These are phyloP conservation scores for Phaseolus lunatus DNA, from an alignment of 306 rosid species.

Conservation along the genomic window DNA sequence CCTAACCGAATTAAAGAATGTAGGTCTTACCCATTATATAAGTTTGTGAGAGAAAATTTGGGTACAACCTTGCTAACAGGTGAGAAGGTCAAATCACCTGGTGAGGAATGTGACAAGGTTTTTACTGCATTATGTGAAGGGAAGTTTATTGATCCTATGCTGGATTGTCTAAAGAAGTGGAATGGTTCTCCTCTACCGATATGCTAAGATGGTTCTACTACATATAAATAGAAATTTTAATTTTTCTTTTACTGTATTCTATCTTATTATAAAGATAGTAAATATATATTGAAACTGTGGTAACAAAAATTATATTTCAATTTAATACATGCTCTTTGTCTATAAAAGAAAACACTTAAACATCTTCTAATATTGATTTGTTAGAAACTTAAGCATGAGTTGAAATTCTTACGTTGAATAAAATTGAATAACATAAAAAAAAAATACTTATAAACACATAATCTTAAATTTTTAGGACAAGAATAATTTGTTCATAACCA, in stretches of 20 bases:
- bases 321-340: not conserved
- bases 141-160: conserved; percentile 72
- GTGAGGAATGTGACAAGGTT: conserved; percentile 86
- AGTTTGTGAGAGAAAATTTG: conserved; percentile 71
- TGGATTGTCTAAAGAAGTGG: conserved; percentile 84
- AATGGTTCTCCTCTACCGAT: conserved; percentile 93
- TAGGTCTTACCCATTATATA: conserved; percentile 85
- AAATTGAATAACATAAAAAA: not conserved
- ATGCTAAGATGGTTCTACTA: conserved; percentile 43
- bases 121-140: conserved; percentile 79
- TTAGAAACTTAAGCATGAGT: too few relatives aligned
- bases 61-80: conserved; percentile 79
- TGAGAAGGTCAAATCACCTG: conserved; percentile 79
- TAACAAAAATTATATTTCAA: conserved; percentile 11
- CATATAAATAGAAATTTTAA: not conserved
- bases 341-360: not conserved
- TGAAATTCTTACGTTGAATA: too few relatives aligned
- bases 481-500: too few relatives aligned
- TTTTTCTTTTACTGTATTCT: conserved; percentile 18
- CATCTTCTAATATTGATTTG: not conserved
- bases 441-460: too few relatives aligned
- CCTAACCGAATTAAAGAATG: conserved; percentile 74
- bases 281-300: conserved; percentile 31
- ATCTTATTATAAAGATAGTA: conserved; percentile 14
- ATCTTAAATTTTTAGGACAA: too few relatives aligned